Evolutionary conservation across 139 green algal species (phyloP).

Genomic region (Nannochloris sp.): DNA sequence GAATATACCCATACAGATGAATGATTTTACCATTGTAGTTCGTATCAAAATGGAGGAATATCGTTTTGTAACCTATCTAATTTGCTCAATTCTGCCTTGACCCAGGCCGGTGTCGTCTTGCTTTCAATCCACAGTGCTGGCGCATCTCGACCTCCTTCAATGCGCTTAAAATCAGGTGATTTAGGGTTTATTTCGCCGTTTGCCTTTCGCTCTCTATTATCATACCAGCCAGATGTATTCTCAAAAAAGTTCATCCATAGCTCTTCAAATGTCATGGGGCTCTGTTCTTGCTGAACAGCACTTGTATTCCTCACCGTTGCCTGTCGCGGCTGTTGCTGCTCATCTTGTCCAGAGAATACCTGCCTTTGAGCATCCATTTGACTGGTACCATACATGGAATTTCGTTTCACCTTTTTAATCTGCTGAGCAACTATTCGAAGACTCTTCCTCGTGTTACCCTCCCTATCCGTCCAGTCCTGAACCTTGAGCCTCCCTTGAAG

Average conservation of each 20-base stretch:
- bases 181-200: slow-evolving; percentile 9
- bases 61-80: slow-evolving; percentile 2
- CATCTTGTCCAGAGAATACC: neutral
- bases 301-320: neutral
- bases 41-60: slow-evolving; percentile 10
- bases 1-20: too few species aligned
- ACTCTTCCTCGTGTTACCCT: neutral
- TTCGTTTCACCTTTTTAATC: slow-evolving; percentile 39
- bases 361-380: neutral
- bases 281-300: slow-evolving; percentile 8
- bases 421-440: slow-evolving; percentile 43
- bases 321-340: neutral
- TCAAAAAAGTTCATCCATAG: slow-evolving; percentile 21
- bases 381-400: neutral
- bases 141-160: slow-evolving; percentile 11
- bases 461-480: slow-evolving; percentile 15
- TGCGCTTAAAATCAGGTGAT: slow-evolving; percentile 19
- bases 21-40: neutral
- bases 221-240: slow-evolving; percentile 6
- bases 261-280: slow-evolving; percentile 7
- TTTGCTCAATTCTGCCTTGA: slow-evolving; percentile 14
- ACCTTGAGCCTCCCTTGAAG: slow-evolving; percentile 21
- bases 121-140: slow-evolving; percentile 23
- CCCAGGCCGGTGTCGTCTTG: slow-evolving; percentile 14
- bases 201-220: slow-evolving; percentile 9